phyloP scores from a whole-genome alignment of 2,329 filamentous ascomycete species.

The Rhynchosporium secalis region DNA sequence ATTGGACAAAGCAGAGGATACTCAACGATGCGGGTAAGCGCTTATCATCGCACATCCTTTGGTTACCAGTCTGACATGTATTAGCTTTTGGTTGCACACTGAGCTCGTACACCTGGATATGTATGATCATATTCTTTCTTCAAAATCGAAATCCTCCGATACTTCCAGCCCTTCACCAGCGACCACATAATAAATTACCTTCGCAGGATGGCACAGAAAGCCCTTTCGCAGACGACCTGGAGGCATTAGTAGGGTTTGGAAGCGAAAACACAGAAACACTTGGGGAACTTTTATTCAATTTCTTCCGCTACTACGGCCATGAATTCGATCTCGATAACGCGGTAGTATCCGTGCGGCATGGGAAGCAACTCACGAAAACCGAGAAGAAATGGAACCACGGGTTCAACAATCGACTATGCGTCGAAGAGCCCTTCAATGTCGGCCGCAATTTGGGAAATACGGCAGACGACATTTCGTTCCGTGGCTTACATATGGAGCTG shows the following conservation, averaged over 20 bases:
- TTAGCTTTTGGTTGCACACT: constrained; percentile 87
- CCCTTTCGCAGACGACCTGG: constrained; percentile 84
- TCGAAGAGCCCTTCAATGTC: constrained; percentile 95
- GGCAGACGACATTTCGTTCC: constrained; percentile 91
- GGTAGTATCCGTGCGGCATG: constrained; percentile 82
- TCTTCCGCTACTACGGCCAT: constrained; percentile 93
- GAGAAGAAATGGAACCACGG: constrained; percentile 86
- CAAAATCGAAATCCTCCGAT: constrained; percentile 84
- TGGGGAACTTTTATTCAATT: constrained; percentile 87
- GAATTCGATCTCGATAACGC: constrained; percentile 86
- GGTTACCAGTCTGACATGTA: constrained; percentile 24
- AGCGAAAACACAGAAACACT: constrained; percentile 76
- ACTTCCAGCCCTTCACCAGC: constrained; percentile 80
- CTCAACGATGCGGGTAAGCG: constrained; percentile 91
- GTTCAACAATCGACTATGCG: constrained; percentile 81
- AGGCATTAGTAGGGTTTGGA: constrained; percentile 72
- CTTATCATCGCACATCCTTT: neutral
- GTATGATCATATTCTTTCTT: constrained; percentile 93
- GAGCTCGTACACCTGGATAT: constrained; percentile 99
- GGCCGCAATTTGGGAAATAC: constrained; percentile 91
- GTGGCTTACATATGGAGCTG: constrained; percentile 85
- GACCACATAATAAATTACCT: constrained; percentile 60
- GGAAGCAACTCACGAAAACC: constrained; percentile 73
- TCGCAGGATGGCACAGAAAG: constrained; percentile 66
- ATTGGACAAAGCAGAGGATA: constrained; percentile 92